Percentiles rank a stretch among this genome's conserved stretches.
phyloP scores from a whole-genome alignment of 2,329 filamentous ascomycete species.

The Exophiala sp. region DNA sequence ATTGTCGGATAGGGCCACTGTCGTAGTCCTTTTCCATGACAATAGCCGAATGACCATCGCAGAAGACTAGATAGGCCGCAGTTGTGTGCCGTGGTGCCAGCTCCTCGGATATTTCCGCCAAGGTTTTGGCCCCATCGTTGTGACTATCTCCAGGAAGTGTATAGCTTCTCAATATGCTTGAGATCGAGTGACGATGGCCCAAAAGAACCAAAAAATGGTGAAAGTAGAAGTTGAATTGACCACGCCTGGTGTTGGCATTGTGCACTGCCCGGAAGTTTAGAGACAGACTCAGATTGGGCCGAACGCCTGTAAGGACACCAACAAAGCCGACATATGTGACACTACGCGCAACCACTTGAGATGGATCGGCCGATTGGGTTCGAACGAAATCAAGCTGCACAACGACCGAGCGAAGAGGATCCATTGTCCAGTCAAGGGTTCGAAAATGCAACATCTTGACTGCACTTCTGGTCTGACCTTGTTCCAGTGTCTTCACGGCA shows the following conservation, averaged over 20 bases:
- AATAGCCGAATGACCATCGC: slow-evolving; percentile 46
- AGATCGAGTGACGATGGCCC: slow-evolving; percentile 52
- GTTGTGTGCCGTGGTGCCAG: slow-evolving; percentile 44
- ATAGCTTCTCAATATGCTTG: slow-evolving; percentile 46
- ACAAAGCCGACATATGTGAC: slow-evolving; percentile 52
- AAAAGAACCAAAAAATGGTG: slow-evolving; percentile 54
- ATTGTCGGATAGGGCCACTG: slow-evolving; percentile 44
- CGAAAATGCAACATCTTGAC: slow-evolving; percentile 39
- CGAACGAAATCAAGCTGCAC: slow-evolving; percentile 52
- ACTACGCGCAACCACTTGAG: slow-evolving; percentile 43
- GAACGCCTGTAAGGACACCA: slow-evolving; percentile 49
- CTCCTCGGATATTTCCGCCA: slow-evolving; percentile 19
- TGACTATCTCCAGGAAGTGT: slow-evolving; percentile 9
- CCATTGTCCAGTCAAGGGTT: slow-evolving; percentile 55
- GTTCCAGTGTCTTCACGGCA: slow-evolving; percentile 34
- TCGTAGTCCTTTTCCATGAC: slow-evolving; percentile 57
- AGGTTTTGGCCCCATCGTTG: slow-evolving; percentile 10
- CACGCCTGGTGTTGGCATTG: slow-evolving; percentile 36
- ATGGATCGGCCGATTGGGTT: slow-evolving; percentile 23
- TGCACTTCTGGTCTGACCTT: slow-evolving; percentile 14
- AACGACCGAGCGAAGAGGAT: slow-evolving; percentile 47
- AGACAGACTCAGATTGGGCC: slow-evolving; percentile 45
- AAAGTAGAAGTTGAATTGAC: slow-evolving; percentile 42
- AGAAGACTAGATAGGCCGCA: slow-evolving; percentile 57
- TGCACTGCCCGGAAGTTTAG: slow-evolving; percentile 50